Conservation (phyloP, 768 basidiomycete genomes). For the Guyanaporus albipodus region DNA sequence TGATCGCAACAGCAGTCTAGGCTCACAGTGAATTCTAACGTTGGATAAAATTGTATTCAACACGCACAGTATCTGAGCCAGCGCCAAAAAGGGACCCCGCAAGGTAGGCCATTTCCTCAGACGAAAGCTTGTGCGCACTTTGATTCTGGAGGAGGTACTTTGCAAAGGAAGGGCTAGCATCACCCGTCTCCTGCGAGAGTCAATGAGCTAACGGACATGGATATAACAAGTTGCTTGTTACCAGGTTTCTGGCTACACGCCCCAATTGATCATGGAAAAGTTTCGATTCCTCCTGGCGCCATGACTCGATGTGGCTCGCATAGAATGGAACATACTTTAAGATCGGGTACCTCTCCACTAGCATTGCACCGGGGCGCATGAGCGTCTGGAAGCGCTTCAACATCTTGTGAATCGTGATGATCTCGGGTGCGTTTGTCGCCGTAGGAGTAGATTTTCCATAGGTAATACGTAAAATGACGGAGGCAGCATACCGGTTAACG, state of each 20-base stretch:
- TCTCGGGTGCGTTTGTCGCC: conserved; percentile 28
- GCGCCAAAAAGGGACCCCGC: conserved; percentile 65
- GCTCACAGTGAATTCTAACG: background rate
- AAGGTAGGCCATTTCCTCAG: conserved; percentile 58
- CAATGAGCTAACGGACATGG: background rate
- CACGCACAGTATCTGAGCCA: conserved; percentile 54
- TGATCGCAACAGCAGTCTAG: conserved; percentile 54
- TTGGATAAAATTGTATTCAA: background rate
- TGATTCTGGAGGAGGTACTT: conserved; percentile 58
- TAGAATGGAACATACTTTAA: conserved; percentile 56
- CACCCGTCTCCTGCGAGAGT: conserved; percentile 17
- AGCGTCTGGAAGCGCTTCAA: conserved; percentile 34
- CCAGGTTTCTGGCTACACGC: conserved; percentile 44
- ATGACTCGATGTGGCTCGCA: conserved; percentile 49
- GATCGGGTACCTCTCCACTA: conserved; percentile 36
- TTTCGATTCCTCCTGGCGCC: conserved; percentile 51
- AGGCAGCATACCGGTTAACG: conserved; percentile 42
- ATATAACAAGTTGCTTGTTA: conserved; percentile 13
- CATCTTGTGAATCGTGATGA: conserved; percentile 32
- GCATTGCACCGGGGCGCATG: conserved; percentile 34
- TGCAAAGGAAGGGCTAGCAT: conserved; percentile 44
- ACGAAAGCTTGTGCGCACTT: conserved; percentile 47
- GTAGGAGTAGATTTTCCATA: conserved; percentile 35
- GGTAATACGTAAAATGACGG: conserved; percentile 33
- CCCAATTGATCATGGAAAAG: conserved; percentile 52